Evolutionary conservation across 116 monocot genomes (phyloP).

Genomic region (Papilionanthe hybrid): DNA sequence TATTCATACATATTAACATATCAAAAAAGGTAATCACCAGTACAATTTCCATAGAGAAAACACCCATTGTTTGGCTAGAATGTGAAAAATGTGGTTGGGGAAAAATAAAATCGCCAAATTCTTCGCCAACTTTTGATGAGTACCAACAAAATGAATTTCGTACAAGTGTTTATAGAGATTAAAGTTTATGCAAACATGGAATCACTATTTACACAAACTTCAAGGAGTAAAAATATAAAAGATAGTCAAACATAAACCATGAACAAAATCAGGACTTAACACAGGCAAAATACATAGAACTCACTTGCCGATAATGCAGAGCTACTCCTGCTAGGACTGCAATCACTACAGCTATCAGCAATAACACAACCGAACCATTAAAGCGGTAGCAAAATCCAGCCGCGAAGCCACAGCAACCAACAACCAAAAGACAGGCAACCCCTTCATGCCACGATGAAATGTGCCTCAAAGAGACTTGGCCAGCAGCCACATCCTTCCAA

Average conservation of each 20-base stretch:
- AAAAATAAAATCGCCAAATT: neutral
- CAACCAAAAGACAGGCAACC: constrained; percentile 47
- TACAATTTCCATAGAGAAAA: neutral
- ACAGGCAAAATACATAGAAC: constrained; percentile 11
- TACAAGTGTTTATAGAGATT: neutral
- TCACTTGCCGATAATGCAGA: constrained; percentile 85
- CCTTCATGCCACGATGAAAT: constrained; percentile 67
- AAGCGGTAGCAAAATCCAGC: constrained; percentile 80
- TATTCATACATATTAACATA: neutral
- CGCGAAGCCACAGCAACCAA: constrained; percentile 69
- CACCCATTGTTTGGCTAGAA: neutral
- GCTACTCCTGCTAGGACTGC: constrained; percentile 55
- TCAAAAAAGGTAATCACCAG: neutral
- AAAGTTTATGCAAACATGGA: neutral
- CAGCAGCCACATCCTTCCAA: constrained; percentile 58
- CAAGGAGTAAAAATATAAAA: neutral
- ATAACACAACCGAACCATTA: constrained; percentile 33
- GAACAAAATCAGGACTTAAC: neutral
- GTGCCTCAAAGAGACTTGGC: constrained; percentile 24
- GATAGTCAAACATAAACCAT: neutral
- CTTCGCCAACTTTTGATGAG: neutral
- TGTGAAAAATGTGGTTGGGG: neutral
- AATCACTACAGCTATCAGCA: constrained; percentile 30
- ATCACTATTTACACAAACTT: neutral
- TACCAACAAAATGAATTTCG: neutral